Evolutionary conservation across 345 rosid species (phyloP).

Genomic region (Capsella bursapastoris): DNA sequence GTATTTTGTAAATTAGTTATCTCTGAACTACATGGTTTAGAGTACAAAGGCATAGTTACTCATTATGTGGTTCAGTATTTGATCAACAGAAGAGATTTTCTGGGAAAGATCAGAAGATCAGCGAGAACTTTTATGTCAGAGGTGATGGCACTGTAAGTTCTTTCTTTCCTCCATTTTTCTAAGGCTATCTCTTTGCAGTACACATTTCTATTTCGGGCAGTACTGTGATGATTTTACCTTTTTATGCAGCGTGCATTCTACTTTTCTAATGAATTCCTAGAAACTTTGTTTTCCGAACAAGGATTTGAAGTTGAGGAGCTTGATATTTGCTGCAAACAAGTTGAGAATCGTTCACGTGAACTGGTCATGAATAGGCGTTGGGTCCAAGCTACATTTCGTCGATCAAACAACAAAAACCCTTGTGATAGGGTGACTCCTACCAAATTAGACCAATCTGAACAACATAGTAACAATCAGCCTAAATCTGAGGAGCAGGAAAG

Average conservation of each 20-base stretch:
- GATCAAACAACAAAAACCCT: conserved; percentile 41
- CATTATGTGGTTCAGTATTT: conserved; percentile 26
- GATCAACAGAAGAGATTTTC: conserved; percentile 78
- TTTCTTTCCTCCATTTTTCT: conserved; percentile 10
- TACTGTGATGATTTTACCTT: conserved; percentile 11
- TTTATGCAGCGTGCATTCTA: conserved; percentile 84
- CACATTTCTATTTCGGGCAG: conserved; percentile 15
- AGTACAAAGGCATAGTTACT: conserved; percentile 13
- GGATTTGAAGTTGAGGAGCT: conserved; percentile 80
- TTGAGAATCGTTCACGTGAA: conserved; percentile 74
- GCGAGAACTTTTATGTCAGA: conserved; percentile 88
- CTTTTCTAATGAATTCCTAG: conserved; percentile 79
- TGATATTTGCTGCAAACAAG: conserved; percentile 84
- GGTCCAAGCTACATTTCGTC: conserved; percentile 84
- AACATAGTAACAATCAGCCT: conserved; percentile 35
- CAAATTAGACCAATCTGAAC: conserved; percentile 40
- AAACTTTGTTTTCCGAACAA: conserved; percentile 63
- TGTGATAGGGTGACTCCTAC: conserved; percentile 37
- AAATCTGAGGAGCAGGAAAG: conserved; percentile 34
- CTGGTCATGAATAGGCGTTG: conserved; percentile 92
- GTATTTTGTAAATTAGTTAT: not conserved
- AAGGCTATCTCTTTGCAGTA: not conserved
- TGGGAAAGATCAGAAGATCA: conserved; percentile 81
- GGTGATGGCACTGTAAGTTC: conserved; percentile 96
- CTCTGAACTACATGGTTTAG: not conserved